Base-by-base conservation (phyloP, 306 rosid species). In the Glycine latifolia region DNA sequence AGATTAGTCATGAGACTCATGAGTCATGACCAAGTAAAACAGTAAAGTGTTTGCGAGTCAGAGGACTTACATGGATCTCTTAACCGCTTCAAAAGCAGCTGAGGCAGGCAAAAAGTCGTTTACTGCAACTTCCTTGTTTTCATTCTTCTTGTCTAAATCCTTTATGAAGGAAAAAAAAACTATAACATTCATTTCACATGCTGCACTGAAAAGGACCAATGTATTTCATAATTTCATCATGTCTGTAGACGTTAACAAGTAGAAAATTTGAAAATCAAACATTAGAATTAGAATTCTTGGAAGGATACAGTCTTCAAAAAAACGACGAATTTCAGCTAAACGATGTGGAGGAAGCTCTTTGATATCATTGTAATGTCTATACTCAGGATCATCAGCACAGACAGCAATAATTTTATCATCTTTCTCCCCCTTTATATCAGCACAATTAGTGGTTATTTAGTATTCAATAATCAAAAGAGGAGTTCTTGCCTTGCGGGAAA, bases 341-440 rank as follows among this genome's bases (percentile, higher is more conserved):
- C 97, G 98, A 65, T 94, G 98, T 33, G 98, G 98, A 77, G 98
- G 98, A 68, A 94, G 97, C 15, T 94, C 97, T 91, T 94, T 94
- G 89, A 94, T 94, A 78, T 94, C 98, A 79, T 85, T 87, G 91
- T 80, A 91, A 82, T 94, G 97, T 39, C 97, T 89, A 83, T 94
- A 94, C 83, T 94, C 98, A 0, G 98, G 98, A 84, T 94, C 98
- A 85, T 94, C 98, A 49, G 98, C 98, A 89, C 98, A 94, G 52
- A 94, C 98, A 68, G 97, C 98, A 60, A 94, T 92, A 12, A 94
- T 94, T 88, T 94, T 94, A 91, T 94, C 97, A 87, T 94, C 98
- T 87, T 94, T 92, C 91, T 92, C 98, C 48, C 98, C 98, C 98
- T 94, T 87, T 31, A 47, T 53, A 61, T 71, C 52, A 77, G 17